Evolutionary conservation across 345 rosid genomes (phyloP), one percentile per base, ranked within the genome.

Genomic region (Brassica rapa): DNA sequence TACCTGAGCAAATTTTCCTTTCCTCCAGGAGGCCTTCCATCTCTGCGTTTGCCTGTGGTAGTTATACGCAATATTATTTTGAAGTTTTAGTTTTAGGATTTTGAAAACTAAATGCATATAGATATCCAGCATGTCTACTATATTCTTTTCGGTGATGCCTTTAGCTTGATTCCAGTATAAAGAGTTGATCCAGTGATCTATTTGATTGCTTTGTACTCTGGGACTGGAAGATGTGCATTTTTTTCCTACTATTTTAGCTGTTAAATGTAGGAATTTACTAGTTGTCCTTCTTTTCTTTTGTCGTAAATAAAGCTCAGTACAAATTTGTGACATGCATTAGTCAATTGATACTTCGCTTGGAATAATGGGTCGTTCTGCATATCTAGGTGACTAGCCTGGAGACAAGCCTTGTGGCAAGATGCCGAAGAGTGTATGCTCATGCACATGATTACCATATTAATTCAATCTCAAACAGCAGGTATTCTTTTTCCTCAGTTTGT

Each of bases 371-470:
- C 61, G 57, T 24, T 76, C 68, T 72, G 12, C 12, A 3, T 66
- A 8, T 65, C 16, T 77, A 82, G 84, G 82, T 82, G 16, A 72
- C 84, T 66, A 87, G 91, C 84, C 86, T 64, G 41, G 99, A 96
- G 86, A 89, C 92, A 39, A 93, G 85, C 86, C 84, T 87, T 75
- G 77, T 91, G 77, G 98, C 99, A 37, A 83, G 98, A 87, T 93
- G 98, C 80, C 92, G 99, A 68, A 88, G 99, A 86, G 93, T 96
- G 39, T 96, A 93, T 88, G 95, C 98, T 59, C 99, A 96, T 80
- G 99, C 99, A 72, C 99, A 96, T 87, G 84, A 82, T 84, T 94
- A 88, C 80, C 89, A 89, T 86, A 87, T 94, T 84, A 91, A 94
- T 80, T 94, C 98, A 30, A 84, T 94, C 66, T 90, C 98, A 16